phyloP scores from a whole-genome alignment of 2,329 filamentous ascomycete genomes.

The Helminthosporium solani region DNA sequence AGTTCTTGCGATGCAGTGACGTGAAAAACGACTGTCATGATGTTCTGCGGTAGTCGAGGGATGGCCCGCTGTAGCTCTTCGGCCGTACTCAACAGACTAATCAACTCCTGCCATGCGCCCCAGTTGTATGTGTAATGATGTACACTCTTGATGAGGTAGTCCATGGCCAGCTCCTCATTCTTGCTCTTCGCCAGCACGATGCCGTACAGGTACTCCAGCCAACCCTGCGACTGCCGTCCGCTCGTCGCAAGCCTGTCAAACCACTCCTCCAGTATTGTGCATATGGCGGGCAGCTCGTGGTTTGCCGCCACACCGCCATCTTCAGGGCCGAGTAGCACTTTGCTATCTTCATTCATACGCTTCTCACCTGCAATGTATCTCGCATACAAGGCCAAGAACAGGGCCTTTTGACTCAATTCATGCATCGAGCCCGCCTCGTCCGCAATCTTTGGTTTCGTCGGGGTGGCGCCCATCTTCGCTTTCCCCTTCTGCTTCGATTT shows the following conservation, averaged over 20 bases:
- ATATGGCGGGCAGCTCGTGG: conserved; percentile 76
- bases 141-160: conserved; percentile 85
- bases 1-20: conserved; percentile 88
- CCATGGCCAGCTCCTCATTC: conserved; percentile 80
- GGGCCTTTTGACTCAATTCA: conserved; percentile 78
- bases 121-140: conserved; percentile 93
- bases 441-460: conserved; percentile 37
- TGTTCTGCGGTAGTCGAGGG: conserved; percentile 77
- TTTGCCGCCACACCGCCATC: conserved; percentile 84
- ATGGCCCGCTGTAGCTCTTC: conserved; percentile 80
- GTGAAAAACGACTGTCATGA: conserved; percentile 93
- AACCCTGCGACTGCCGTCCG: conserved; percentile 74
- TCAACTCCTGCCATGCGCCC: conserved; percentile 94
- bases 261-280: conserved; percentile 76
- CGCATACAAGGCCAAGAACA: conserved; percentile 90
- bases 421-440: conserved; percentile 46
- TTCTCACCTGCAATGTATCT: conserved; percentile 94
- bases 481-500: conserved; percentile 60
- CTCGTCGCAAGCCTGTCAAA: conserved; percentile 64
- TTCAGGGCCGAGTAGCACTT: conserved; percentile 93
- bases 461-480: conserved; percentile 44
- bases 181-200: conserved; percentile 88
- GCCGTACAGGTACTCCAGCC: conserved; percentile 90
- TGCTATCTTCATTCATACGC: conserved; percentile 90
- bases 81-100: conserved; percentile 71